Evolutionary conservation across 441 rosid genomes (phyloP), one percentile per base, ranked within the genome.

Genomic region (Raphanus hybrid): DNA sequence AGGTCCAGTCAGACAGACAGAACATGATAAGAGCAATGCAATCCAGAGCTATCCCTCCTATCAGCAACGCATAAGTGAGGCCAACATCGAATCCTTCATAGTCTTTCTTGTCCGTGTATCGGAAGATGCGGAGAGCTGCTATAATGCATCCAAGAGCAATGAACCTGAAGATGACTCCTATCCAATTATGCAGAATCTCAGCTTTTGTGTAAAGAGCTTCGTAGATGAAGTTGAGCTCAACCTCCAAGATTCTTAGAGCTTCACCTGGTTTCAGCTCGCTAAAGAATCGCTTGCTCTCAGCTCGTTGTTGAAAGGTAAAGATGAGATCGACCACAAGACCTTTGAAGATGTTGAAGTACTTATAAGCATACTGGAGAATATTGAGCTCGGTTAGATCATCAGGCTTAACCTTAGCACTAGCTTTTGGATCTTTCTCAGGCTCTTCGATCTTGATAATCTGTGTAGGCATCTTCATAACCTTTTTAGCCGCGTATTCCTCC

Each of bases 181-280:
- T 2, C 15, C 3, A 6, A 0, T 83, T 70, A 60, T 79, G 87
- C 16, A 85, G 68, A 23, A 83, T 85, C 57, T 77, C 71, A 0
- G 81, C 86, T 71, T 89, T 87, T 2, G 91, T 87, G 74, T 23
- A 85, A 5, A 86, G 80, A 52, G 83, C 86, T 65, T 86, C 92
- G 3, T 90, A 88, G 48, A 86, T 29, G 83, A 86, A 86, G 75
- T 83, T 86, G 73, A 88, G 89, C 73, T 90, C 94, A 23, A 88
- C 87, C 76, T 87, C 89, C 39, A 90, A 76, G 27, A 86, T 73
- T 68, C 73, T 78, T 37, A 86, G 73, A 26, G 90, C 91, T 48
- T 84, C 84, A 1, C 20, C 35, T 8, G 90, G 12, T 0, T 0
- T 0, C 2, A 78, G 62, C 1, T 12, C 26, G 34, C 15, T 20